Base-by-base conservation (phyloP, 2,329 filamentous ascomycete species). In the Cercospora sp. region DNA sequence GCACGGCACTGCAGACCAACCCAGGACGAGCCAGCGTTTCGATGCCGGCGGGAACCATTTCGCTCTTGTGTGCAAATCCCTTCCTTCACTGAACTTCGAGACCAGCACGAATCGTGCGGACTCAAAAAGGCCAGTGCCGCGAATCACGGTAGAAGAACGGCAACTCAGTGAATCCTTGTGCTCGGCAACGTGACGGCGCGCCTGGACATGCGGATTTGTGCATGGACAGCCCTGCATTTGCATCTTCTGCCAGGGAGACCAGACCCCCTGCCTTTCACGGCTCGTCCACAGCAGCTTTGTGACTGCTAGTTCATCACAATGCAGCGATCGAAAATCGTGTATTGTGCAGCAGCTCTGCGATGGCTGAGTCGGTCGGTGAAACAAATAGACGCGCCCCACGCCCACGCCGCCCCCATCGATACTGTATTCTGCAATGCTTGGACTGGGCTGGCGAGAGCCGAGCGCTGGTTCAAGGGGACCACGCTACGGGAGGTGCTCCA, bases 61-160 rank as follows among this genome's bases (percentile, higher is more conserved):
- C 13, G 59, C 16, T 28, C 49, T 28, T 28, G 49, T 8, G 49
- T n/a, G 49, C 49, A 30, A 12, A 55, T 55, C 24, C 49, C 49
- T 55, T 30, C 49, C 24, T 53, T 30, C 49, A 55, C 24, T 43
- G 58, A 2, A n/a, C 55, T 45, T 43, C 32, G 9, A n/a, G n/a
- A 16, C 18, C 37, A n/a, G 60, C 60, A 62, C 43, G 43, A 62
- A 26, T 49, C 37, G 43, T 51, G 60, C 60, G 60, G 8, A 3
- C 43, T 21, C 24, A 10, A 3, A 12, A 13, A 10, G 37, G 26
- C 37, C 13, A 30, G 28, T 32, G 43, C 37, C 43, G 43, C 60
- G 60, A 62, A 62, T 62, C 60, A 62, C 60, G 60, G 60, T n/a
- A 62, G 37, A 51, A 62, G 40, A 62, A 51, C 60, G 43, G 60